Evolutionary conservation across 371 early-diverging fungal species (phyloP).

Genomic region (Amoeboaphelidium occidentale): DNA sequence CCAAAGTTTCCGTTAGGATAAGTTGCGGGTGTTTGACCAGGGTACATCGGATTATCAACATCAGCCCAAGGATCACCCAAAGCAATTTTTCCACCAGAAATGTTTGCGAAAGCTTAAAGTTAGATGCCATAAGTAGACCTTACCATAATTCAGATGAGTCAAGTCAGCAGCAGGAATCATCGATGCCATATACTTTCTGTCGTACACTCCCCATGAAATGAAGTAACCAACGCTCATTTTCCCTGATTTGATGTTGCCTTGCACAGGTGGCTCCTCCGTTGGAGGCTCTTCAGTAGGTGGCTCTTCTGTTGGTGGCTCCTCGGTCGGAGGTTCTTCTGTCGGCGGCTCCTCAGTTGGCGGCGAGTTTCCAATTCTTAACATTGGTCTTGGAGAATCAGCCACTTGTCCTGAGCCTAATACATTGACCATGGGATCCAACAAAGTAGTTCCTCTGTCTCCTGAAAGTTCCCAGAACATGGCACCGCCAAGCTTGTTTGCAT

Average conservation of each 20-base stretch:
- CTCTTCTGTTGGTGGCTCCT: no score
- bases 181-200: background rate
- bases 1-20: background rate
- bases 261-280: no score
- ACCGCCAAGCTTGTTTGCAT: slow-evolving; percentile 23
- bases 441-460: background rate
- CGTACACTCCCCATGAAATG: background rate
- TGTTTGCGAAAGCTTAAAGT: slow-evolving; percentile 3
- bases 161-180: background rate
- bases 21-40: background rate
- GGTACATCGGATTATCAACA: slow-evolving; percentile 1
- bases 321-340: no score
- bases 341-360: no score
- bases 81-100: background rate
- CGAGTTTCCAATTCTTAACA: no score
- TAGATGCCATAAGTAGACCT: background rate
- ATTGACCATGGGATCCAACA: no score
- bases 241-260: no score
- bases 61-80: slow-evolving; percentile 3
- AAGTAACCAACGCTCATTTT: background rate
- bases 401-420: no score
- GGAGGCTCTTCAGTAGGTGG: no score
- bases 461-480: slow-evolving; percentile 32
- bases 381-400: no score
- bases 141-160: background rate